Percentiles rank a stretch among this genome's conserved stretches.
These are phyloP conservation scores for Tuctoria greenei DNA, from an alignment of 176 grass and related monocot species.

Conservation along the genomic window DNA sequence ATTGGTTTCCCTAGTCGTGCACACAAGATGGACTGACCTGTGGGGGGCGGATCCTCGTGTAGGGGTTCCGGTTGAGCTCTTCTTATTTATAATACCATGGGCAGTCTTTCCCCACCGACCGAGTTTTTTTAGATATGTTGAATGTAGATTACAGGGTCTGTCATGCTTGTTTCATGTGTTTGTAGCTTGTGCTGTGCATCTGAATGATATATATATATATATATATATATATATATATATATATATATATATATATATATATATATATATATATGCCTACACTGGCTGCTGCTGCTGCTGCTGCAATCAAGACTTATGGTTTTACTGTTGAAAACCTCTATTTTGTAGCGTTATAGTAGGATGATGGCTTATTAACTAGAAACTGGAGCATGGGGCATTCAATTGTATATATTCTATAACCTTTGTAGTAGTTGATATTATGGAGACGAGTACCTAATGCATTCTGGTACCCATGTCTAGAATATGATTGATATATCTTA, in stretches of 20 bases:
- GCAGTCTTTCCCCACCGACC: no score
- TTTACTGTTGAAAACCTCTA: neutral
- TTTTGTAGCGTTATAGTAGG: constrained; percentile 10
- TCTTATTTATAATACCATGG: no score
- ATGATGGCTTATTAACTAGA: constrained; percentile 6
- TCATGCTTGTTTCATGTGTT: neutral
- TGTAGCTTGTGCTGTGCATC: neutral
- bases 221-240: no score
- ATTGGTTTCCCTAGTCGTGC: no score
- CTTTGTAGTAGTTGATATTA: neutral
- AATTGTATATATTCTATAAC: neutral
- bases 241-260: no score
- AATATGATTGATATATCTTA: constrained; percentile 6
- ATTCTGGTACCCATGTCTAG: constrained; percentile 10
- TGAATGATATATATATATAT: neutral
- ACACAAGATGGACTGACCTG: no score
- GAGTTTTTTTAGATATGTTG: neutral
- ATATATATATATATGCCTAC: constrained; percentile 16
- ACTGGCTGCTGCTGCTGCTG: neutral
- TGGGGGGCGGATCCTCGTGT: neutral
- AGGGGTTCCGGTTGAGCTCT: neutral
- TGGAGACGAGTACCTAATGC: neutral
- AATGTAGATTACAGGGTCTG: neutral
- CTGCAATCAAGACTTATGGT: neutral
- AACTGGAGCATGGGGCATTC: neutral